Evolutionary conservation across 2,329 filamentous ascomycete genomes (phyloP).

Genomic region (Fusarium papillatum): DNA sequence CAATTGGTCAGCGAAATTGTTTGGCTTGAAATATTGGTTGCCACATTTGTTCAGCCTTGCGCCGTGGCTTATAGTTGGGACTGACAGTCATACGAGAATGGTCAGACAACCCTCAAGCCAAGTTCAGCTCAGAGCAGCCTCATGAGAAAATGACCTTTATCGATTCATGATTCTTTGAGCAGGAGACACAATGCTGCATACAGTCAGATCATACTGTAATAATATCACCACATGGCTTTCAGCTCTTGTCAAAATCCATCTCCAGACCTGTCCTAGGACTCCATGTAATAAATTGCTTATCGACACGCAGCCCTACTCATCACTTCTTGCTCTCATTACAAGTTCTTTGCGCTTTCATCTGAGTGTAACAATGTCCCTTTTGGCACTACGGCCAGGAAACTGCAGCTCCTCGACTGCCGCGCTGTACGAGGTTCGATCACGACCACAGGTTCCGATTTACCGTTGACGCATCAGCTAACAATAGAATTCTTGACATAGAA

Average conservation of each 20-base stretch:
- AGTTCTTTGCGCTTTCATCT: too few species aligned
- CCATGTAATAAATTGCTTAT: background rate
- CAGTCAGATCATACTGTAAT: background rate
- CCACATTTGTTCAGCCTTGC: background rate
- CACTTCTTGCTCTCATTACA: accelerated
- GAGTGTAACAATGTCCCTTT: too few species aligned
- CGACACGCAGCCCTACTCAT: background rate
- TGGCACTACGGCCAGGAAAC: too few species aligned
- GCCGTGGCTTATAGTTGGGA: background rate
- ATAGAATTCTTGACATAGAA: too few species aligned
- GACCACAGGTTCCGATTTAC: too few species aligned
- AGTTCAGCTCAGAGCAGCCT: background rate
- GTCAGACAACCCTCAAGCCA: background rate
- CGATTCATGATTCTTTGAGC: background rate
- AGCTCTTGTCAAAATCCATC: background rate
- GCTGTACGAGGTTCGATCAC: too few species aligned
- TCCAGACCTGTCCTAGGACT: background rate
- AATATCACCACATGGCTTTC: background rate
- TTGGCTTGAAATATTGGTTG: background rate
- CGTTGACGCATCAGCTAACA: too few species aligned
- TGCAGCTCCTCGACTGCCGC: too few species aligned
- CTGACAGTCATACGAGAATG: background rate
- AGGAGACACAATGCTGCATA: background rate
- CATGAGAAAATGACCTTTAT: background rate
- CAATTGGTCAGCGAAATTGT: background rate